Evolutionary conservation across 2,329 filamentous ascomycete species (phyloP).

Genomic region (Verticillium nubilum): DNA sequence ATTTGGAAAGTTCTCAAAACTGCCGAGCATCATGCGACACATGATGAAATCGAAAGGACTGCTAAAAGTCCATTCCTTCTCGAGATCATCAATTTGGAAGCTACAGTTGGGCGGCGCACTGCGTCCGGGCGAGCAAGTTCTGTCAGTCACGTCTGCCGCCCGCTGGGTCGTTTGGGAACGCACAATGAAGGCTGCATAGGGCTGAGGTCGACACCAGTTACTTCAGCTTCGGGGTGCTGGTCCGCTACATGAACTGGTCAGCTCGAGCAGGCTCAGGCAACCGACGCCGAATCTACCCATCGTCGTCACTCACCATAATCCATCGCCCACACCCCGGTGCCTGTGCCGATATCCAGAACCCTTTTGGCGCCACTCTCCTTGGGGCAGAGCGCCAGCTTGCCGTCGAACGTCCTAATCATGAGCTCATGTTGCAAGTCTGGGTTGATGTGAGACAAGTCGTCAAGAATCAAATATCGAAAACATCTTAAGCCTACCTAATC

Average conservation of each 20-base stretch:
- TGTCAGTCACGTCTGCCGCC: neutral
- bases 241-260: slow-evolving; percentile 17
- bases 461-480: neutral
- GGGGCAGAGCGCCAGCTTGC: slow-evolving; percentile 22
- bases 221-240: slow-evolving; percentile 35
- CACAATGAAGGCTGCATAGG: slow-evolving; percentile 44
- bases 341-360: slow-evolving; percentile 18
- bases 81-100: slow-evolving; percentile 31
- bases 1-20: slow-evolving; percentile 24
- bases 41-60: slow-evolving; percentile 30
- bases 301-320: slow-evolving; percentile 14
- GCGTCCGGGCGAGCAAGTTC: neutral
- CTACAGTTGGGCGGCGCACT: slow-evolving; percentile 26
- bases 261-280: neutral
- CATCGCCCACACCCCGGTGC: slow-evolving; percentile 19
- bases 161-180: neutral
- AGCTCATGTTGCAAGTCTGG: slow-evolving; percentile 30
- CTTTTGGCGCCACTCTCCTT: slow-evolving; percentile 9
- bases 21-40: slow-evolving; percentile 24
- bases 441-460: neutral
- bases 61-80: slow-evolving; percentile 18
- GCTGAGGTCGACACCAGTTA: slow-evolving; percentile 47
- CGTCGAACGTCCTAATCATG: slow-evolving; percentile 22
- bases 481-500: neutral
- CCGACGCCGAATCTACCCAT: neutral